Evolutionary conservation across 2,329 filamentous ascomycete species (phyloP).

Genomic region (Talaromyces sp.): DNA sequence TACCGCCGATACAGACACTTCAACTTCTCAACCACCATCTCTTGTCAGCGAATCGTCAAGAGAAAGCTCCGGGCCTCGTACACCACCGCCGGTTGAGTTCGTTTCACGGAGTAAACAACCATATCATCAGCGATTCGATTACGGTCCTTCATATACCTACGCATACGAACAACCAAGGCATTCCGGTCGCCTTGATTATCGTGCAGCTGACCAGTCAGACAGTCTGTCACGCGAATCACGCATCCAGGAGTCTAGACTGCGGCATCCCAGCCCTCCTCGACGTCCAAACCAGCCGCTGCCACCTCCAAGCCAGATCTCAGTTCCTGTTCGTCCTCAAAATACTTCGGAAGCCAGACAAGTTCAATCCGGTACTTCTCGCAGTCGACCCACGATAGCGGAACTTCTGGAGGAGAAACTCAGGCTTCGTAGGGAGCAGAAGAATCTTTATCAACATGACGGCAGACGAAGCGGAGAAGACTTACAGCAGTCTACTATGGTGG

Average conservation of each 20-base stretch:
- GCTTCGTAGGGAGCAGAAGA: conserved; percentile 28
- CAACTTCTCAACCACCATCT: conserved; percentile 22
- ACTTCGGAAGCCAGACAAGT: neutral
- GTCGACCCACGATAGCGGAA: conserved; percentile 30
- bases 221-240: conserved; percentile 1
- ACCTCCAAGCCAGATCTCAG: conserved; percentile 7
- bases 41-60: conserved; percentile 30
- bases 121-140: neutral
- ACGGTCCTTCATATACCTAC: neutral
- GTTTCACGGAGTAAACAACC: neutral
- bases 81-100: conserved; percentile 25
- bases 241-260: conserved; percentile 6
- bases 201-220: neutral
- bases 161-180: neutral
- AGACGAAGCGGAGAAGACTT: neutral
- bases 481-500: neutral
- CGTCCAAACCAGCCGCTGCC: neutral
- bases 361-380: neutral
- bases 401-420: conserved; percentile 37
- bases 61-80: conserved; percentile 30
- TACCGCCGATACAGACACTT: conserved; percentile 22
- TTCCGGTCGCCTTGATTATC: neutral
- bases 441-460: neutral
- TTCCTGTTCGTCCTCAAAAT: neutral
- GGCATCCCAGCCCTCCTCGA: conserved; percentile 11